These are phyloP conservation scores for Exobasidium cylindrosporum DNA, from an alignment of 1,284 basidiomycete species.

Conservation along the genomic window DNA sequence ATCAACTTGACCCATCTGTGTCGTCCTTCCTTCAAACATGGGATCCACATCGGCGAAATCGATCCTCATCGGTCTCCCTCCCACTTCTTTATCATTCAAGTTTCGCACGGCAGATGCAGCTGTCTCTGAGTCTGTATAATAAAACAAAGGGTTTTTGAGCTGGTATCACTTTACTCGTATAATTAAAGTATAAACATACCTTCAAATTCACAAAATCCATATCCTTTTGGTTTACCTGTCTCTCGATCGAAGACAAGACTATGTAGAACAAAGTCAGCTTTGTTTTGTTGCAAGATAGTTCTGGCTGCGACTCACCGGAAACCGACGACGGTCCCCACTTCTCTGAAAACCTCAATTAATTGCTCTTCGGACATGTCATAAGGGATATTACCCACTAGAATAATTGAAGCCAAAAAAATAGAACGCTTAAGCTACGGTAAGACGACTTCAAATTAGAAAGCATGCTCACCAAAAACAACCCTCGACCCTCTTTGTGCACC, in stretches of 20 bases:
- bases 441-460: neutral
- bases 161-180: too few relatives aligned
- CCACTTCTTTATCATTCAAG: conserved; percentile 73
- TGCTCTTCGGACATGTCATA: conserved; percentile 55
- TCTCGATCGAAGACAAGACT: conserved; percentile 79
- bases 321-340: conserved; percentile 51
- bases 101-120: conserved; percentile 79
- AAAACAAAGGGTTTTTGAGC: too few relatives aligned
- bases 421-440: neutral
- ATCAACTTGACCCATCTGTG: conserved; percentile 44
- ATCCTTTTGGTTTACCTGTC: conserved; percentile 92
- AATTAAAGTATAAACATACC: too few relatives aligned
- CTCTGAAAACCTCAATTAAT: conserved; percentile 49
- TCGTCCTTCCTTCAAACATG: conserved; percentile 40
- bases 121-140: conserved; percentile 90
- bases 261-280: neutral
- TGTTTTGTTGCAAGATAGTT: conserved; percentile 24
- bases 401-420: neutral
- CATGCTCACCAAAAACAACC: conserved; percentile 29
- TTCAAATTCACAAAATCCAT: conserved; percentile 94
- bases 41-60: conserved; percentile 64
- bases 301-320: conserved; percentile 24
- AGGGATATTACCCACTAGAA: conserved; percentile 53
- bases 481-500: conserved; percentile 28
- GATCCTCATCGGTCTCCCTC: conserved; percentile 77